These are phyloP conservation scores for Lophiotrema nucula DNA, from an alignment of 495 filamentous ascomycete genomes.

Conservation along the genomic window DNA sequence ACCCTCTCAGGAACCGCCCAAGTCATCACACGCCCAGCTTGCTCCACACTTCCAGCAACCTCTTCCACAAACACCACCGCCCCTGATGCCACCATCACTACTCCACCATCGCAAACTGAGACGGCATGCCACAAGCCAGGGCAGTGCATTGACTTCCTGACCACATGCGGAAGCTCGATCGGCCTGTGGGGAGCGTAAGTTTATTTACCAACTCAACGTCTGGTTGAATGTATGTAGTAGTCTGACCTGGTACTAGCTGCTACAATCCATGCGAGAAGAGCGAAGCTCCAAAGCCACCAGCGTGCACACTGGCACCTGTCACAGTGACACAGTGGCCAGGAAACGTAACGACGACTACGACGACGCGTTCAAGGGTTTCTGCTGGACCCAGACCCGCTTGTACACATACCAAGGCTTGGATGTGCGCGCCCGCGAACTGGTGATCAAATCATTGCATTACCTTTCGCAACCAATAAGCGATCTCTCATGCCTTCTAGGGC, in stretches of 20 bases:
- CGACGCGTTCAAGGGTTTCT: neutral
- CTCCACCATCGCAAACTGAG: neutral
- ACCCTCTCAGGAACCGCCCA: neutral
- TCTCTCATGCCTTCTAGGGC: neutral
- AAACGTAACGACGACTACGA: neutral
- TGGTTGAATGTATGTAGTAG: neutral
- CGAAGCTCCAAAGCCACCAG: too few relatives aligned
- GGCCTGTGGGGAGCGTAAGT: neutral
- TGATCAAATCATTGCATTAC: neutral
- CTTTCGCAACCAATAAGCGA: too few relatives aligned
- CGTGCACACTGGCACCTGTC: neutral
- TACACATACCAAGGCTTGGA: neutral
- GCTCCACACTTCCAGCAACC: neutral
- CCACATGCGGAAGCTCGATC: neutral
- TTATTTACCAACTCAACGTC: neutral
- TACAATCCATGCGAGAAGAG: too few relatives aligned
- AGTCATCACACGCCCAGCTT: neutral
- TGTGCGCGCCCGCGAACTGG: slow-evolving; percentile 3
- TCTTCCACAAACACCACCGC: neutral
- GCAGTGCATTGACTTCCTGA: slow-evolving; percentile 1
- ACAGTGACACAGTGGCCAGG: neutral
- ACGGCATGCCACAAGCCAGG: neutral
- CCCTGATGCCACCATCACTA: neutral
- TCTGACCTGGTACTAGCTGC: too few relatives aligned
- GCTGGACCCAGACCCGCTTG: neutral